Base-by-base conservation (phyloP, 2,329 filamentous ascomycete species). In the Neonectria sp. region DNA sequence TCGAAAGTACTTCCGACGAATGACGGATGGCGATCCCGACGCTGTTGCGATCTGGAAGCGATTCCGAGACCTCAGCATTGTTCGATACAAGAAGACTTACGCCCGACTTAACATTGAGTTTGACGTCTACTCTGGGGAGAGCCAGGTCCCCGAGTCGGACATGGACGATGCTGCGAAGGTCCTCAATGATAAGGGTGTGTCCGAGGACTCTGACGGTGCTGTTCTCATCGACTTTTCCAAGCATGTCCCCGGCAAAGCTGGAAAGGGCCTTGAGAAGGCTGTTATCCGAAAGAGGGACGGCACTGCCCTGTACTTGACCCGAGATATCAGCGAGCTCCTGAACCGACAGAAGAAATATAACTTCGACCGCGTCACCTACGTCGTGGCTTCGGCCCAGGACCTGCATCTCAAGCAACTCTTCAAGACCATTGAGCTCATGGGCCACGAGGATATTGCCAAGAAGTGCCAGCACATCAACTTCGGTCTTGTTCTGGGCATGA, bases 361-460 rank as follows among this genome's bases (percentile, higher is more conserved):
- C 12, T 94, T 93, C 73, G 92, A 95, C 81, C 89, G 93, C 78
- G 93, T 95, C 91, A 91, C 94, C 68, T 95, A 94, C 75, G 92
- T 95, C 11, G 89, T 94, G 33, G 91, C 92, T 1, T 90, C 88
- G 25, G 88, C 91, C 70, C 92, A 95, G 75, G 91, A 93, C 73
- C 84, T 92, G 13, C 92, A 95, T 76, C 85, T 94, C 61, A 89
- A 89, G 75, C 91, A 94, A 78, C 84, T 95, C 17, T 93, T 93
- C 85, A 93, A 93, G 83, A 93, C 94, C 40, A 84, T 94, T 66
- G 89, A 93, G 76, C 85, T 94, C 29, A 88, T 94, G 81, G 92
- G 90, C 40, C 85, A 91, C 76, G 85, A 88, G 65, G 91, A 94
- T 4, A 87, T 94, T 63, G 88, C 90, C 5, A 84, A 85, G 68